Evolutionary conservation across 2,329 filamentous ascomycete genomes (phyloP), one percentile per base, ranked within the genome.

Genomic region (Huntiella decipiens): DNA sequence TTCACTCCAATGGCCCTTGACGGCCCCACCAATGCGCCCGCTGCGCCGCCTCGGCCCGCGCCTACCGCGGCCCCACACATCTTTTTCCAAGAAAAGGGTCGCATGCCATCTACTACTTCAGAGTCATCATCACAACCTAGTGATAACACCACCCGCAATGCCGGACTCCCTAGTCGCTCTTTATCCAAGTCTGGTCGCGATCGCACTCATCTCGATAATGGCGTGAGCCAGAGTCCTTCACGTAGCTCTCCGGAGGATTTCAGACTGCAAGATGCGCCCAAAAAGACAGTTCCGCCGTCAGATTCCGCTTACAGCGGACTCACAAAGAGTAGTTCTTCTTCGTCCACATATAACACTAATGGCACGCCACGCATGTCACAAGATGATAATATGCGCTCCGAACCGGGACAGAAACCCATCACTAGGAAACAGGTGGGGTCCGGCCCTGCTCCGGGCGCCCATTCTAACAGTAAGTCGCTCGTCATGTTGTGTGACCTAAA

Each of bases 71-170:
- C 83, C 12, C 84, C 86, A n/a, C 86, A 94, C 56, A 93, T 93
- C 54, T 82, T 85, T 16, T 92, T 86, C 58, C 85, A 93, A 58
- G 84, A 93, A 55, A 91, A 87, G 60, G 74, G 75, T 2, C 73
- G 82, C 38, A 70, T 75, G 50, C 62, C 69, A 4, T 50, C 48
- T 4, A 31, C 16, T 2, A 32, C 44, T 12, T 50, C 44, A 13
- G 48, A 50, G 28, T 39, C 47, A n/a, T 45, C 43, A 8, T 44
- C 46, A 19, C 46, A 44, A 35, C 46, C 28, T 10, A 13, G 38
- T 41, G 43, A 45, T 5, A 45, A 45, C 28, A 43, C 19, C 16
- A 34, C 47, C 32, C 38, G 45, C n/a, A 33, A 33, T 13, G 31
- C 46, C 15, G 45, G 28, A 17, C 34, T 15, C 42, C 63, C 65